These are phyloP conservation scores for Claviceps citrina DNA, from an alignment of 2,329 filamentous ascomycete species.

Conservation along the genomic window DNA sequence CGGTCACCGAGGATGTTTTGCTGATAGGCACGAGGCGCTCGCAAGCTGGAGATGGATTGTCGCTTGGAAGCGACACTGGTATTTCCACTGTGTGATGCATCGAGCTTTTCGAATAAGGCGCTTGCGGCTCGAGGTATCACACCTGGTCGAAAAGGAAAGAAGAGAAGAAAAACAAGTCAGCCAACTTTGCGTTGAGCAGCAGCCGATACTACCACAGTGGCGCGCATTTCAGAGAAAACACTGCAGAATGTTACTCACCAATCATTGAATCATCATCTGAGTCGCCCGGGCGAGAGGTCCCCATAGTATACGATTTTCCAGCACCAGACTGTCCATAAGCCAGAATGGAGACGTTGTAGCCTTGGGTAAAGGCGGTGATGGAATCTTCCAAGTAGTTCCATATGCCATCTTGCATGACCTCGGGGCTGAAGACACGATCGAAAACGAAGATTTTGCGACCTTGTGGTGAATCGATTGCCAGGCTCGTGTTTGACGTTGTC, in stretches of 20 bases:
- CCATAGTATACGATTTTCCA: constrained; percentile 98
- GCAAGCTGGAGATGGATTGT: constrained; percentile 43
- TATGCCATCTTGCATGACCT: constrained; percentile 71
- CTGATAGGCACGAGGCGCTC: constrained; percentile 59
- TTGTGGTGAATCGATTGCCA: constrained; percentile 80
- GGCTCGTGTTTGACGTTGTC: constrained; percentile 67
- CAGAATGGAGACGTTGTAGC: constrained; percentile 95
- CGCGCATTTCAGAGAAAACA: background rate
- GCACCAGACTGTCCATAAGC: constrained; percentile 96
- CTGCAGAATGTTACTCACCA: constrained; percentile 37
- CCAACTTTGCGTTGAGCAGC: background rate
- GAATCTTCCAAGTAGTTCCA: constrained; percentile 92
- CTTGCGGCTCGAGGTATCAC: constrained; percentile 88
- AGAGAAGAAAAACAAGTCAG: background rate
- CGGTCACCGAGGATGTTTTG: constrained; percentile 44
- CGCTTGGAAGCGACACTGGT: constrained; percentile 36
- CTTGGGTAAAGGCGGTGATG: constrained; percentile 77
- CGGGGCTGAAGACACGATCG: constrained; percentile 79
- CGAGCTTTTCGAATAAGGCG: constrained; percentile 76
- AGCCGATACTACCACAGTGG: background rate
- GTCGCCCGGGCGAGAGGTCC: constrained; percentile 73
- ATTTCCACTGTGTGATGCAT: constrained; percentile 38
- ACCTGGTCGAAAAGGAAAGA: constrained; percentile 33
- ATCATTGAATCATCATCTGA: constrained; percentile 55
- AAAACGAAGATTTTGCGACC: constrained; percentile 94